Conservation (phyloP, 2,329 filamentous ascomycete genomes). For the Talaromyces marneffei region DNA sequence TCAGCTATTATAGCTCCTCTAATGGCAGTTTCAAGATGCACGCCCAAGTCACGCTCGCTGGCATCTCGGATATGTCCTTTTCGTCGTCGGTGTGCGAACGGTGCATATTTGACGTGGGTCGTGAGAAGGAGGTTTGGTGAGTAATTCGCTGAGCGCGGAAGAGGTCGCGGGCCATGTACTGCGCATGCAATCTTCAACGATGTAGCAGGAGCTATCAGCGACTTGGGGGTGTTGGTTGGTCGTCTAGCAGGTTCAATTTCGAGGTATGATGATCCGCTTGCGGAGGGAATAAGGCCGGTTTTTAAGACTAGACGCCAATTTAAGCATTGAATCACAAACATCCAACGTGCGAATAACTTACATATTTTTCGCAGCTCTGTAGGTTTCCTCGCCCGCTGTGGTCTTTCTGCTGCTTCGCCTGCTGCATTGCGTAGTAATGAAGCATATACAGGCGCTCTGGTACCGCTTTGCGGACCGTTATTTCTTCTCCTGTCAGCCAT, state of each 20-base stretch:
- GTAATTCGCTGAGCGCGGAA: conserved; percentile 85
- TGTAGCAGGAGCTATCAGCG: conserved; percentile 51
- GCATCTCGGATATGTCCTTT: conserved; percentile 81
- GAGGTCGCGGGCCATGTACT: conserved; percentile 84
- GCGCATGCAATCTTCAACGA: conserved; percentile 89
- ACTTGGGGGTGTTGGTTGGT: conserved; percentile 34
- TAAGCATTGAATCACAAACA: conserved; percentile 11
- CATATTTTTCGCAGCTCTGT: conserved; percentile 80
- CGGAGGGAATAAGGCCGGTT: conserved; percentile 86
- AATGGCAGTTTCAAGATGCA: conserved; percentile 85
- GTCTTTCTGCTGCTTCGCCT: conserved; percentile 44
- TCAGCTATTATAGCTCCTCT: conserved; percentile 87
- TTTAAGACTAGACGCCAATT: conserved; percentile 62
- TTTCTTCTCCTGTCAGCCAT: conserved; percentile 85
- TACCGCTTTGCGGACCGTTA: conserved; percentile 78
- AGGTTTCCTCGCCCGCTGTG: conserved; percentile 55
- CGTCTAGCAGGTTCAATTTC: conserved; percentile 47
- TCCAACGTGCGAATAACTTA: conserved; percentile 41
- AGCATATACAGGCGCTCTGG: conserved; percentile 65
- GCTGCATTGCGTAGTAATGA: conserved; percentile 38
- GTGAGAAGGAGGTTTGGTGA: conserved; percentile 86
- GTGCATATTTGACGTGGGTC: conserved; percentile 93
- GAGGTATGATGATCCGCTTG: conserved; percentile 77
- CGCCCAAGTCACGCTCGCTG: conserved; percentile 79
- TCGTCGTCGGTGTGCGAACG: conserved; percentile 78